phyloP scores from a whole-genome alignment of 768 basidiomycete species.

The Mycena indigotica region DNA sequence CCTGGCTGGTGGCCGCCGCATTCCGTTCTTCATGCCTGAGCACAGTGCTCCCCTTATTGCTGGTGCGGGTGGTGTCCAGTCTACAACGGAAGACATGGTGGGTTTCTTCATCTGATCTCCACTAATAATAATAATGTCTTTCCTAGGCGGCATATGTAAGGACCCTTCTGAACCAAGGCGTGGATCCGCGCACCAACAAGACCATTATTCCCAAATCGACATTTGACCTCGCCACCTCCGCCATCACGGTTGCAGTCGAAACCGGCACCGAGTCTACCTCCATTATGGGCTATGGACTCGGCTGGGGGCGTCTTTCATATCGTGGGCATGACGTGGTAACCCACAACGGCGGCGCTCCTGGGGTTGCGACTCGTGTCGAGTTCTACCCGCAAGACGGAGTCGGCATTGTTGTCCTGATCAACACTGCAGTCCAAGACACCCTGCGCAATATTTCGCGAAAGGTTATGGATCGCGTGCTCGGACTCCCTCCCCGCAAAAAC shows the following conservation, averaged over 20 bases:
- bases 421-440: slow-evolving; percentile 22
- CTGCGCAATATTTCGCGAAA: slow-evolving; percentile 11
- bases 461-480: slow-evolving; percentile 24
- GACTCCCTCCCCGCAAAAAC: neutral
- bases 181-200: slow-evolving; percentile 30
- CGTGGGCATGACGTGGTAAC: slow-evolving; percentile 35
- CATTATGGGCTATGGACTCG: slow-evolving; percentile 42
- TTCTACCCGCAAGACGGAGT: slow-evolving; percentile 39
- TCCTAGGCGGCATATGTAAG: slow-evolving; percentile 44
- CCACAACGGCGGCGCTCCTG: slow-evolving; percentile 38
- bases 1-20: neutral
- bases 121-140: neutral
- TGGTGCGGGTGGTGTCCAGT: slow-evolving; percentile 45
- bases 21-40: slow-evolving; percentile 18
- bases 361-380: slow-evolving; percentile 31
- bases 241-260: slow-evolving; percentile 28
- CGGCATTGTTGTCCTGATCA: slow-evolving; percentile 39
- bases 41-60: slow-evolving; percentile 26
- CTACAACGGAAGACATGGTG: slow-evolving; percentile 44
- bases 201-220: slow-evolving; percentile 35
- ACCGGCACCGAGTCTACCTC: slow-evolving; percentile 28
- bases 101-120: slow-evolving; percentile 6
- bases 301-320: slow-evolving; percentile 43
- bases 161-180: slow-evolving; percentile 36
- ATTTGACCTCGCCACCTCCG: slow-evolving; percentile 33